Conservation (phyloP, 2,329 filamentous ascomycete species). For the Penicillium sp. region DNA sequence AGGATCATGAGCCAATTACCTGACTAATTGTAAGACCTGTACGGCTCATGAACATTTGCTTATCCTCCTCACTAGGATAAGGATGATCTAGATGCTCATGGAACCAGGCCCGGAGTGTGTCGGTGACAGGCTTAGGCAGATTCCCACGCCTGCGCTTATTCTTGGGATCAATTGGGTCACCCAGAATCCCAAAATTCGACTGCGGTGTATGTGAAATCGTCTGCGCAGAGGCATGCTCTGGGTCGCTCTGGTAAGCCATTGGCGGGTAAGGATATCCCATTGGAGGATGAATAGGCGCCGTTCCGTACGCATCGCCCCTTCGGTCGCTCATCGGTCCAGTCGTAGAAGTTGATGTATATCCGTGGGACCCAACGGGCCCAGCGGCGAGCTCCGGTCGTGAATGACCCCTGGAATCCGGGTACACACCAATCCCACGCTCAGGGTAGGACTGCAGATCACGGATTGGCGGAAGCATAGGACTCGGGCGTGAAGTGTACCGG, state of each 20-base stretch:
- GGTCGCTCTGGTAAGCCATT: slow-evolving; percentile 36
- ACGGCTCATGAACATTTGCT: slow-evolving; percentile 76
- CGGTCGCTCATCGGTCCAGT: slow-evolving; percentile 31
- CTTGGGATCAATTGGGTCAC: slow-evolving; percentile 43
- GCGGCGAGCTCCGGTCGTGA: slow-evolving; percentile 33
- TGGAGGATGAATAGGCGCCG: slow-evolving; percentile 33
- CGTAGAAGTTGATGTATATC: slow-evolving; percentile 21
- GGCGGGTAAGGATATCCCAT: slow-evolving; percentile 34
- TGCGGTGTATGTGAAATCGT: slow-evolving; percentile 37
- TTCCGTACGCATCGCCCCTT: slow-evolving; percentile 30
- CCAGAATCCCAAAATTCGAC: slow-evolving; percentile 45
- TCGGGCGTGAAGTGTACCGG: slow-evolving; percentile 36
- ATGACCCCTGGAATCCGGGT: slow-evolving; percentile 31
- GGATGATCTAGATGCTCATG: slow-evolving; percentile 76
- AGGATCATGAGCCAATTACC: slow-evolving; percentile 35
- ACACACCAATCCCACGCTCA: slow-evolving; percentile 33
- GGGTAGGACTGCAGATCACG: slow-evolving; percentile 42
- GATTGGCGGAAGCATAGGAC: slow-evolving; percentile 44
- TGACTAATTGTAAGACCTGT: slow-evolving; percentile 78
- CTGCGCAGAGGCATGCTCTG: slow-evolving; percentile 38
- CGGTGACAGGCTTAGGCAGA: slow-evolving; percentile 86
- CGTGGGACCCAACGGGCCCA: slow-evolving; percentile 25
- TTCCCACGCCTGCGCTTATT: slow-evolving; percentile 73
- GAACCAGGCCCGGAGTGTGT: slow-evolving; percentile 81
- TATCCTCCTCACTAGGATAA: slow-evolving; percentile 87